Percentiles rank a stretch among this genome's conserved stretches.
These are phyloP conservation scores for Funneliformis mosseae DNA, from an alignment of 192 early-diverging fungal genomes.

Conservation along the genomic window DNA sequence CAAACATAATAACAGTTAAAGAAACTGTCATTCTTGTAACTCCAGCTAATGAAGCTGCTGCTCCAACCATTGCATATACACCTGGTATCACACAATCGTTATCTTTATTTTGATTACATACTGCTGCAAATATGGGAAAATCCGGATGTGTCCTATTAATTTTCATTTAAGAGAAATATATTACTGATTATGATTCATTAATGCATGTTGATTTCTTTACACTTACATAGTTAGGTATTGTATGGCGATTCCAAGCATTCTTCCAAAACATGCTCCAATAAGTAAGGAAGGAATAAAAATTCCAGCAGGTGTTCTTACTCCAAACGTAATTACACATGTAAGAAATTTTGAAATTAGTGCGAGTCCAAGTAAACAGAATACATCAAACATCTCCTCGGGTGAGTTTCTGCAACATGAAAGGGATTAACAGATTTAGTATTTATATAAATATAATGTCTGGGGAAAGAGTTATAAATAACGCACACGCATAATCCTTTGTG, in stretches of 20 bases:
- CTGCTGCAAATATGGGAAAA: constrained; percentile 67
- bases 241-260: constrained; percentile 82
- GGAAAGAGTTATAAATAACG: not conserved
- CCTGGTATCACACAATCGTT: constrained; percentile 85
- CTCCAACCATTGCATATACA: constrained; percentile 94
- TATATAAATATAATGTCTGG: too few species aligned
- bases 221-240: constrained; percentile 60
- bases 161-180: not conserved
- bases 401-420: not conserved
- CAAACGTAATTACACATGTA: constrained; percentile 20
- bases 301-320: constrained; percentile 68
- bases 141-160: constrained; percentile 53
- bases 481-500: constrained; percentile 3
- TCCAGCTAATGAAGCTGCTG: constrained; percentile 76
- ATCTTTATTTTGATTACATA: constrained; percentile 69
- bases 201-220: not conserved
- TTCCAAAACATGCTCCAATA: constrained; percentile 88
- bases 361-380: not conserved
- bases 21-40: constrained; percentile 52
- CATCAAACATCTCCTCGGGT: not conserved
- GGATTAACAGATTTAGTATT: not conserved
- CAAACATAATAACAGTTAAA: constrained; percentile 98
- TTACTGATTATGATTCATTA: not conserved
- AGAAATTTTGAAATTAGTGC: constrained; percentile 15
- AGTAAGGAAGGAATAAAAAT: constrained; percentile 94